A percentile compares a stretch with the other conserved stretches of the same genome.
phyloP scores from a whole-genome alignment of 257 asterid genomes.

The Penstemon eatonii region DNA sequence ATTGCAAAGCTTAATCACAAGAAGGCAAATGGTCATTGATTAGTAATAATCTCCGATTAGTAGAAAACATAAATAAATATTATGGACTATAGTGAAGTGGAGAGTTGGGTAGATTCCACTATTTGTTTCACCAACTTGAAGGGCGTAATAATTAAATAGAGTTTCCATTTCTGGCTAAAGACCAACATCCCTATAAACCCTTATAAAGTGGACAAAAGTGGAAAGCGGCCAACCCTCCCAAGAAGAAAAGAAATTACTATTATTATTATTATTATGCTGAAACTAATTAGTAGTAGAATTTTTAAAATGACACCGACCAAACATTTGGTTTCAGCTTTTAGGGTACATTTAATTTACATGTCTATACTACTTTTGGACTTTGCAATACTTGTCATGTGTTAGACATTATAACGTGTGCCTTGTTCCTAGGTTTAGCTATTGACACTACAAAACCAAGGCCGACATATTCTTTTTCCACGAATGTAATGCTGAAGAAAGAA shows the following conservation, averaged over 20 bases:
- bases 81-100: too few species aligned
- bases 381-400: neutral
- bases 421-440: too few species aligned
- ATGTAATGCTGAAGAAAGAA: too few species aligned
- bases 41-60: too few species aligned
- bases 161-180: constrained; percentile 35
- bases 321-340: constrained; percentile 36
- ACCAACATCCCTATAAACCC: constrained; percentile 31
- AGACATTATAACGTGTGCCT: neutral
- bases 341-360: constrained; percentile 30
- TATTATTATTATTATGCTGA: too few species aligned
- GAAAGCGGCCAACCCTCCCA: constrained; percentile 29
- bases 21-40: too few species aligned
- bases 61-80: too few species aligned
- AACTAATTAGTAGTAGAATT: neutral
- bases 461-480: too few species aligned
- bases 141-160: neutral
- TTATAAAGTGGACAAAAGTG: constrained; percentile 37
- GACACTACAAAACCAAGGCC: too few species aligned
- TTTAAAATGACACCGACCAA: constrained; percentile 31
- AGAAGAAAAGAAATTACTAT: neutral
- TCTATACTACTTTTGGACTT: constrained; percentile 19
- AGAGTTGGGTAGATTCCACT: too few species aligned
- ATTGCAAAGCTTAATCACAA: too few species aligned
- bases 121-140: too few species aligned